Percentiles rank a stretch among this genome's conserved stretches.
phyloP scores from a whole-genome alignment of 2,329 filamentous ascomycete genomes.

The Scedosporium boydii region DNA sequence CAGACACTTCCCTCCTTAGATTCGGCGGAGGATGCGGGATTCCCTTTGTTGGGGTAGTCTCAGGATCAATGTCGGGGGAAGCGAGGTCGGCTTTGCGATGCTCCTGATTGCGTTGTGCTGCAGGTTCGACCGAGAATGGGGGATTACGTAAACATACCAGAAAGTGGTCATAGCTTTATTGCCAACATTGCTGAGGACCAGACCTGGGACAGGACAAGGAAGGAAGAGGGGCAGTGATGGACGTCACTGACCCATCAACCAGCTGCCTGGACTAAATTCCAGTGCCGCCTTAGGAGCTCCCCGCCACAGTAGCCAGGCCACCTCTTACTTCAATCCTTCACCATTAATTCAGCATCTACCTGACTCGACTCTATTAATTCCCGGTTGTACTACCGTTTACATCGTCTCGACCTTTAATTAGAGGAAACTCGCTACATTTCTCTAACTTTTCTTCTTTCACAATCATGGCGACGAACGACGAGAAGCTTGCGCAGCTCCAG shows the following conservation, averaged over 20 bases:
- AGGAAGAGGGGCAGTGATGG: slow-evolving; percentile 4
- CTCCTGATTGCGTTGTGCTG: not conserved
- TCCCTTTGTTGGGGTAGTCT: no score
- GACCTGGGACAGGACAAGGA: not conserved
- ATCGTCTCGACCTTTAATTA: not conserved
- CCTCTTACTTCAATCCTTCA: not conserved
- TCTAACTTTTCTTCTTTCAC: no score
- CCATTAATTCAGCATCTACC: not conserved
- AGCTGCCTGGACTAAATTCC: slow-evolving; percentile 2
- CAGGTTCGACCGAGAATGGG: not conserved
- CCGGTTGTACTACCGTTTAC: not conserved
- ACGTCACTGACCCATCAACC: slow-evolving; percentile 1
- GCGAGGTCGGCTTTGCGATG: not conserved
- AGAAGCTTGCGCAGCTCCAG: slow-evolving; percentile 5
- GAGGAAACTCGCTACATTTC: not conserved
- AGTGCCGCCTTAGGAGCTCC: not conserved
- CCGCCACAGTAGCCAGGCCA: not conserved
- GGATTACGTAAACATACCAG: not conserved
- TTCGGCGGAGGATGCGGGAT: no score
- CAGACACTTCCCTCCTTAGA: not conserved
- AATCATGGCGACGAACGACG: slow-evolving; percentile 1
- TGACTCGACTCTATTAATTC: not conserved
- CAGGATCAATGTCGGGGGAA: no score
- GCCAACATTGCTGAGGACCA: not conserved
- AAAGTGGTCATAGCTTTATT: not conserved